Evolutionary conservation across 164 flowering plant species (phyloP).

Genomic region (Kalanchoe fedtschenkoi): DNA sequence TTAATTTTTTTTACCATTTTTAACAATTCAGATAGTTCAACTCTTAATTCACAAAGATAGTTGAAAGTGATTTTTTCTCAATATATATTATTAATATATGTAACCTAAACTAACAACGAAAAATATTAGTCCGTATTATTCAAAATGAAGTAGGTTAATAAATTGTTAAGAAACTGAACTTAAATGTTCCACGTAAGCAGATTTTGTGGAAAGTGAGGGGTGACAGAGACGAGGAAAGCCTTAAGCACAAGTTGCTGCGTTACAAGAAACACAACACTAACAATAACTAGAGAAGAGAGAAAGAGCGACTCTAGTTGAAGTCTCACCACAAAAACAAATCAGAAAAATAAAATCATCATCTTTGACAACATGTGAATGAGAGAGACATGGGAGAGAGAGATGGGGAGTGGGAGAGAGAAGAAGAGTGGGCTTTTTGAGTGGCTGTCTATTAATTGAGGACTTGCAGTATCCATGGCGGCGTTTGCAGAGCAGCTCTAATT

Average conservation of each 20-base stretch:
- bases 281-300: too few species aligned
- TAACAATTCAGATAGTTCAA: too few species aligned
- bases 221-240: neutral
- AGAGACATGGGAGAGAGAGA: neutral
- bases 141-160: too few species aligned
- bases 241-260: constrained; percentile 1
- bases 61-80: too few species aligned
- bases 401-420: constrained; percentile 10
- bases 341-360: neutral
- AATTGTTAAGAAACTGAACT: too few species aligned
- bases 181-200: neutral
- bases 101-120: too few species aligned
- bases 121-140: too few species aligned
- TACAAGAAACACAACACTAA: constrained; percentile 1
- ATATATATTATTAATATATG: too few species aligned
- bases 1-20: too few species aligned
- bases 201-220: neutral
- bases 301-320: too few species aligned
- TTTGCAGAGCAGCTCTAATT: constrained; percentile 48
- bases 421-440: constrained; percentile 9
- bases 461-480: constrained; percentile 65
- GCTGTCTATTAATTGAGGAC: constrained; percentile 24
- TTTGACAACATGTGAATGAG: neutral
- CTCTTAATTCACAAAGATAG: too few species aligned
- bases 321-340: too few species aligned